Base-by-base conservation (phyloP, 2,329 filamentous ascomycete genomes). In the Huntiella decipiens region DNA sequence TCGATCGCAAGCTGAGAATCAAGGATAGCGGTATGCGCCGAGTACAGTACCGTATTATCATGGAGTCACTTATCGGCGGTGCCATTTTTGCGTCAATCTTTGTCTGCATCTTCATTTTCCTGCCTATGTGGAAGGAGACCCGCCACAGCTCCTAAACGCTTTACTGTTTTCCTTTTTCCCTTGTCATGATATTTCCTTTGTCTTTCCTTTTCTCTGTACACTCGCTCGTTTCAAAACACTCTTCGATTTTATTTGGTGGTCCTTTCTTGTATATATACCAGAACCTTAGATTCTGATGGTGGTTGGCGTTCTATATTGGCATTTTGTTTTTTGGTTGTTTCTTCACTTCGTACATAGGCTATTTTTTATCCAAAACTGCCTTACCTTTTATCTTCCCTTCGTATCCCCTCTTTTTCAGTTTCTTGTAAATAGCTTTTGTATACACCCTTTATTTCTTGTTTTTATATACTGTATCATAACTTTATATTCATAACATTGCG, bases 1-100 rank as follows among this genome's bases (percentile, higher is more conserved):
- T 66, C 51, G 65, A 67, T 49, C 59, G 63, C 46, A 66, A 65
- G 53, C 50, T 66, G 47, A 59, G 58, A 22, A 65, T 68, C 49
- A 63, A 65, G 55, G 66, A 67, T 47, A 52, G 55, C 22, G 57
- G 64, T 39, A 51, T 68, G 51, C 56, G 65, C 43, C 56, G 55
- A 16, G 53, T 68, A 45, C 66, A 68, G 56, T 55, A 60, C 48
- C 64, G 63, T 54, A 66, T 68, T 47, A 61, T 66, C 28, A 36
- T 61, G 3, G 63, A 66, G 55, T 65, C 62, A 42, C 49, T 65
- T 46, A 40, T 57, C 1, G 62, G 60, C 2, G 64, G 64, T 0
- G 56, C 56, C 0, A 15, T 62, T 1, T 64, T 65, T 50, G 59
- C 62, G 1, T 57, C 50, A 4, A 11, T 61, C 8, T 58, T 58